These are phyloP conservation scores for Cystobasidiaceae sp. DNA, from an alignment of 1,284 basidiomycete genomes.

Conservation along the genomic window DNA sequence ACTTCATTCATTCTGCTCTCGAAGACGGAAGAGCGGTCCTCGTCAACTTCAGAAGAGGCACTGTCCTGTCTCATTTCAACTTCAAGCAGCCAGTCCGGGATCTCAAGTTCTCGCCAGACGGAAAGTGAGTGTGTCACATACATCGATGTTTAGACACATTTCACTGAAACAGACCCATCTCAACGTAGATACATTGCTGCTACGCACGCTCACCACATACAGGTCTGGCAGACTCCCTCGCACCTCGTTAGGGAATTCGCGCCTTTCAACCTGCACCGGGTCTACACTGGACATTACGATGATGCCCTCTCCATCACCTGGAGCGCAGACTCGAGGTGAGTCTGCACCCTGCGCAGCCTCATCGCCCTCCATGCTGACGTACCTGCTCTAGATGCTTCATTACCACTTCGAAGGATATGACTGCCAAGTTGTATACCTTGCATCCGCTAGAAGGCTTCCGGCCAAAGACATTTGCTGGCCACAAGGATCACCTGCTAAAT, in stretches of 20 bases:
- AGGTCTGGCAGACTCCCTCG: slow-evolving; percentile 95
- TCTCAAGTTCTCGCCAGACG: slow-evolving; percentile 86
- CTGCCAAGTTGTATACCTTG: slow-evolving; percentile 84
- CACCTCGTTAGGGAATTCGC: slow-evolving; percentile 91
- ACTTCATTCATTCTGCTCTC: too few species aligned
- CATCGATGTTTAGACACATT: too few species aligned
- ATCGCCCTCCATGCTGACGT: not conserved
- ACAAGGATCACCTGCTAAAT: slow-evolving; percentile 77
- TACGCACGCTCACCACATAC: slow-evolving; percentile 81
- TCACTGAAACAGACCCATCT: too few species aligned
- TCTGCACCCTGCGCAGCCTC: too few species aligned
- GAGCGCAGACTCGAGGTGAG: slow-evolving; percentile 82
- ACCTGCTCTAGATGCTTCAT: slow-evolving; percentile 75
- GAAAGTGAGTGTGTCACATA: slow-evolving; percentile 58
- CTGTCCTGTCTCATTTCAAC: slow-evolving; percentile 85
- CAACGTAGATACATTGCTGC: slow-evolving; percentile 87
- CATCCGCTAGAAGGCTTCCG: slow-evolving; percentile 86
- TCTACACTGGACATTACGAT: slow-evolving; percentile 94
- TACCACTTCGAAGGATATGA: slow-evolving; percentile 94
- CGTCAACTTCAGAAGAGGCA: slow-evolving; percentile 75
- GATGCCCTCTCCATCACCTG: slow-evolving; percentile 86
- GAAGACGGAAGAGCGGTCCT: slow-evolving; percentile 80
- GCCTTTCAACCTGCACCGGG: slow-evolving; percentile 86
- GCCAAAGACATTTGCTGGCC: slow-evolving; percentile 95
- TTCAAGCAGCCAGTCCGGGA: slow-evolving; percentile 83